Percentiles rank a stretch among this genome's conserved stretches.
These are phyloP conservation scores for Pleoardoris graminearum DNA, from an alignment of 2,329 filamentous ascomycete genomes.

Conservation along the genomic window DNA sequence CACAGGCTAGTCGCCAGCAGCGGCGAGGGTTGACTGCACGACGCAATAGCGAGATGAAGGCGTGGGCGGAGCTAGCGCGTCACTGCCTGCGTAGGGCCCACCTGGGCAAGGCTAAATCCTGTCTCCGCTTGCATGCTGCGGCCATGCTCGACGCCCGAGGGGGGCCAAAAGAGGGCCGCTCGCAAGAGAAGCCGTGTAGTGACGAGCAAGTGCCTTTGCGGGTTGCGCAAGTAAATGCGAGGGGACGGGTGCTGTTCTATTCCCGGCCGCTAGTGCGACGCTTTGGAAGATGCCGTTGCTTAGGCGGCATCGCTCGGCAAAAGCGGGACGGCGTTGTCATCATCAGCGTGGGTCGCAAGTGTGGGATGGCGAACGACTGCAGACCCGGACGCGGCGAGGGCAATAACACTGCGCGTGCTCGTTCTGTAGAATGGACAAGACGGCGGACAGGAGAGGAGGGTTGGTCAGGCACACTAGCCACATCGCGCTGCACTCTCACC, in stretches of 20 bases:
- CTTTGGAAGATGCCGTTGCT: conserved; percentile 3
- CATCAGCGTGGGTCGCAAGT: too few relatives aligned
- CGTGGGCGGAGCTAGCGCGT: neutral
- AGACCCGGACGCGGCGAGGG: neutral
- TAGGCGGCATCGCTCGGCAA: conserved; percentile 1
- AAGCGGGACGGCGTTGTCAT: too few relatives aligned
- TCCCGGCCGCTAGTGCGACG: conserved; percentile 4
- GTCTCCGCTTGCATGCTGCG: conserved; percentile 3
- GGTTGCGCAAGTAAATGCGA: neutral
- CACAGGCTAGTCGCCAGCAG: neutral
- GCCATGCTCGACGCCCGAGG: neutral
- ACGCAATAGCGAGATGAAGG: neutral
- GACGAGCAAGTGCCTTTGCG: neutral
- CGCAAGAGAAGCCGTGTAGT: neutral
- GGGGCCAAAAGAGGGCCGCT: neutral
- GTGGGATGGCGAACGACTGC: neutral
- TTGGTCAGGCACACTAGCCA: conserved; percentile 1
- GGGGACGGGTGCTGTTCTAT: neutral
- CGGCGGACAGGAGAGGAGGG: neutral
- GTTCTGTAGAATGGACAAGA: neutral
- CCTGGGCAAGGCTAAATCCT: conserved; percentile 10
- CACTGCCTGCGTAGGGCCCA: conserved; percentile 3
- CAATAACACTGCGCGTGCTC: neutral
- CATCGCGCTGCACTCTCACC: conserved; percentile 1
- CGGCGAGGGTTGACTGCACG: neutral